phyloP scores from a whole-genome alignment of 164 flowering plant genomes.

The Dillenia suffruticosa region DNA sequence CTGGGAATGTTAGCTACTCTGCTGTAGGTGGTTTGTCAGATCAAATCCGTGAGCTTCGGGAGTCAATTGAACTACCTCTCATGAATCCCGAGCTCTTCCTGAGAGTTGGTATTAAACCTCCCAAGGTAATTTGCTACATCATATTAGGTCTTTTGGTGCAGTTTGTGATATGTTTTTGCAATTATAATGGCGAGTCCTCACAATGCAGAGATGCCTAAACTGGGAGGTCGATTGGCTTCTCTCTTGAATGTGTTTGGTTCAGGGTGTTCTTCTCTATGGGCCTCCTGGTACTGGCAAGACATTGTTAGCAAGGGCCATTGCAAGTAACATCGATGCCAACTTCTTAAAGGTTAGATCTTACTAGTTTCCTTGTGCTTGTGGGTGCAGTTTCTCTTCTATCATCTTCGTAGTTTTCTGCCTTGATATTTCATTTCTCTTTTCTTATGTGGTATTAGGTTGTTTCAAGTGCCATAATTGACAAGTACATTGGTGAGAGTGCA shows the following conservation, averaged over 20 bases:
- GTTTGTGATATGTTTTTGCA: too few species aligned
- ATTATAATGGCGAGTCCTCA: too few species aligned
- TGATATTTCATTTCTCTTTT: background rate
- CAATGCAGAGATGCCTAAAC: too few species aligned
- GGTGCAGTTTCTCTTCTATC: background rate
- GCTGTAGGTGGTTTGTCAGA: constrained; percentile 97
- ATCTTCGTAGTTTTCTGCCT: background rate
- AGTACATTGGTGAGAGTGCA: constrained; percentile 88
- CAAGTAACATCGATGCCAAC: constrained; percentile 84
- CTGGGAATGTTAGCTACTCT: constrained; percentile 92
- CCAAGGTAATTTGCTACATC: constrained; percentile 50
- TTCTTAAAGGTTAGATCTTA: constrained; percentile 54
- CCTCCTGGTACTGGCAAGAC: constrained; percentile 95
- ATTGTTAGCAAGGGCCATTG: constrained; percentile 76
- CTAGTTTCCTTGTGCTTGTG: too few species aligned
- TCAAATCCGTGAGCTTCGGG: constrained; percentile 86
- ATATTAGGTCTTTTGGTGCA: too few species aligned
- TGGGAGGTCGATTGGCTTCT: constrained; percentile 1
- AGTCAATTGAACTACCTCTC: constrained; percentile 89
- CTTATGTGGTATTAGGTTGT: constrained; percentile 49
- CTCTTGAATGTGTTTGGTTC: constrained; percentile 6
- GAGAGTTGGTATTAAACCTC: constrained; percentile 92
- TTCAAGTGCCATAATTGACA: constrained; percentile 82
- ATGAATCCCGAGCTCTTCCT: constrained; percentile 97
- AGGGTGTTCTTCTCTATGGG: constrained; percentile 91